These are phyloP conservation scores for Byssochlamys sp. DNA, from an alignment of 2,329 filamentous ascomycete genomes.

Conservation along the genomic window DNA sequence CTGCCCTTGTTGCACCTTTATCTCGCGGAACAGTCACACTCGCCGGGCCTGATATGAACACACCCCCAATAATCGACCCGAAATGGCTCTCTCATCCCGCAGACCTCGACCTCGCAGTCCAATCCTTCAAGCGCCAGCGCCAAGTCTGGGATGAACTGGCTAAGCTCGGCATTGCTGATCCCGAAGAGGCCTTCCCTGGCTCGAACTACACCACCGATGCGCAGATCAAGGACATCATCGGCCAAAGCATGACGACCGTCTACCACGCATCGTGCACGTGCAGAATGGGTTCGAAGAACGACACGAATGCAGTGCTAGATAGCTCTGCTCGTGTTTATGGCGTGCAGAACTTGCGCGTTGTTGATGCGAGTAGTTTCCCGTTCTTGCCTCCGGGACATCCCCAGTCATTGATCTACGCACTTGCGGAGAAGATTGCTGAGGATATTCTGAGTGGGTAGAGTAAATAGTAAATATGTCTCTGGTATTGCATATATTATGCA, in stretches of 20 bases:
- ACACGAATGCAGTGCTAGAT: conserved; percentile 26
- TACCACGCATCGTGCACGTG: conserved; percentile 28
- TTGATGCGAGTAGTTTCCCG: conserved; percentile 26
- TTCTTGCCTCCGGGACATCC: conserved; percentile 34
- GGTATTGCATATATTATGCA: too few species aligned
- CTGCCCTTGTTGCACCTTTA: conserved; percentile 30
- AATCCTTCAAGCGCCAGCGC: conserved; percentile 35
- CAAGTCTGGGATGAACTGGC: conserved; percentile 22
- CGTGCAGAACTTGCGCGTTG: conserved; percentile 22
- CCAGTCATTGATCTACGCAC: conserved; percentile 24
- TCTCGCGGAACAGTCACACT: conserved; percentile 40
- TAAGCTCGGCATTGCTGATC: conserved; percentile 21
- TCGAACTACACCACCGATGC: conserved; percentile 30
- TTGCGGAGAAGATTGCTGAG: conserved; percentile 37
- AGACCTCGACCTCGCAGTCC: conserved; percentile 39
- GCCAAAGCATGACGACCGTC: conserved; percentile 21
- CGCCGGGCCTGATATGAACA: conserved; percentile 21
- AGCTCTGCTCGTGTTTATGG: conserved; percentile 19
- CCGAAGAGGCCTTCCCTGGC: conserved; percentile 32
- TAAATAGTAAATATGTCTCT: neutral
- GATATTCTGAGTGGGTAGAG: neutral
- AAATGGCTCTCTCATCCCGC: conserved; percentile 37
- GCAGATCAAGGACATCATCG: conserved; percentile 32
- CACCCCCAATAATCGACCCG: conserved; percentile 37
- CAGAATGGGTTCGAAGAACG: conserved; percentile 25